Percentiles rank a stretch among this genome's conserved stretches.
Conservation (phyloP, 2,329 filamentous ascomycete genomes). For the Pleomassaria siparia region DNA sequence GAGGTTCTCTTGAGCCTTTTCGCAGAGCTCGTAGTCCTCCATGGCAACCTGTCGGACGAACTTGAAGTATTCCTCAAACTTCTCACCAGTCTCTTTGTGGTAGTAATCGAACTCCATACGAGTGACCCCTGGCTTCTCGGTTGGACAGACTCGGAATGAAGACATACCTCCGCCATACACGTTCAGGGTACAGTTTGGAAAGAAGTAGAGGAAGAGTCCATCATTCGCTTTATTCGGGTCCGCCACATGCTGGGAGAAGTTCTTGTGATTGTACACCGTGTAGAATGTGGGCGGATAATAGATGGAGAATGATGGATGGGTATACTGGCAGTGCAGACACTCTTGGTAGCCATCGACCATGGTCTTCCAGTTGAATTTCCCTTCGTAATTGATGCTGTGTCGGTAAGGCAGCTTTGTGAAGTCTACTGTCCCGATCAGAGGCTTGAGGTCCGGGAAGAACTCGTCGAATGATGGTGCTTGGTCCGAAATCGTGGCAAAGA, state of each 20-base stretch:
- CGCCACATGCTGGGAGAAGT: slow-evolving; percentile 59
- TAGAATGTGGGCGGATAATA: slow-evolving; percentile 60
- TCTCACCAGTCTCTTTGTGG: slow-evolving; percentile 52
- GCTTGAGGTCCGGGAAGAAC: slow-evolving; percentile 56
- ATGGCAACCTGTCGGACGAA: slow-evolving; percentile 59
- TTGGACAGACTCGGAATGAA: slow-evolving; percentile 58
- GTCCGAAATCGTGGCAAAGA: slow-evolving; percentile 55
- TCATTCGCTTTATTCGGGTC: slow-evolving; percentile 56
- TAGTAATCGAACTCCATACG: slow-evolving; percentile 64
- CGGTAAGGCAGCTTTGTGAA: slow-evolving; percentile 57
- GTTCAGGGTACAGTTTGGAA: slow-evolving; percentile 59
- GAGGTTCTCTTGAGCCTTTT: slow-evolving; percentile 58
- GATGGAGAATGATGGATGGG: slow-evolving; percentile 58
- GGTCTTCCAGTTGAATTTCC: slow-evolving; percentile 62
- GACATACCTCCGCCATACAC: slow-evolving; percentile 62
- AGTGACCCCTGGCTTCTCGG: slow-evolving; percentile 51
- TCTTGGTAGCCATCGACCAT: slow-evolving; percentile 63
- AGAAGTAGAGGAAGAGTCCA: slow-evolving; percentile 60
- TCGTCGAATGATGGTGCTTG: slow-evolving; percentile 54
- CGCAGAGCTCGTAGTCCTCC: slow-evolving; percentile 60
- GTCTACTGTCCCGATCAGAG: slow-evolving; percentile 52
- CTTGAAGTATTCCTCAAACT: slow-evolving; percentile 59
- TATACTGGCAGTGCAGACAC: slow-evolving; percentile 61
- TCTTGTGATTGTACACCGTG: slow-evolving; percentile 55
- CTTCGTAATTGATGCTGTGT: slow-evolving; percentile 57